Evolutionary conservation across 768 basidiomycete genomes (phyloP).

Genomic region (Hypsizygus marmoreus): DNA sequence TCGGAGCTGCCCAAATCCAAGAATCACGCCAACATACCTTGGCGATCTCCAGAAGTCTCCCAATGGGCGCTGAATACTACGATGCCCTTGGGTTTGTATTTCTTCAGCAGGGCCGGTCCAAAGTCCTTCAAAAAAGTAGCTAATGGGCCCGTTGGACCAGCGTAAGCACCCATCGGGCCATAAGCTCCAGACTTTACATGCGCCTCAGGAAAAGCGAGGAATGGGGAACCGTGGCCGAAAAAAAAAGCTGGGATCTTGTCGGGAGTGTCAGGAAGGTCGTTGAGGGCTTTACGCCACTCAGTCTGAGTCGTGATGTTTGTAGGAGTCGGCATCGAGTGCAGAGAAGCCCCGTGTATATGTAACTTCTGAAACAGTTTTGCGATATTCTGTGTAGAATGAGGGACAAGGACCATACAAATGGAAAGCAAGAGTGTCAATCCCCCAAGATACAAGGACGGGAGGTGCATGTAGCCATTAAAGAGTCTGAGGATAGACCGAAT

Average conservation of each 20-base stretch:
- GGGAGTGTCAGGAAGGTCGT: slow-evolving; percentile 55
- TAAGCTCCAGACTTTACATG: slow-evolving; percentile 16
- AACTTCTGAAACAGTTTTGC: background rate
- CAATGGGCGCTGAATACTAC: slow-evolving; percentile 85
- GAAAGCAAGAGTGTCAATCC: slow-evolving; percentile 6
- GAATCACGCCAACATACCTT: slow-evolving; percentile 42
- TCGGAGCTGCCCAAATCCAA: background rate
- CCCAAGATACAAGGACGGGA: slow-evolving; percentile 4
- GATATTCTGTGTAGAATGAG: background rate
- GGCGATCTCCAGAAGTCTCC: slow-evolving; percentile 62
- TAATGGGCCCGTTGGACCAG: slow-evolving; percentile 55
- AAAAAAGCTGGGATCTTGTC: slow-evolving; percentile 75
- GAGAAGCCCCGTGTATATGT: background rate
- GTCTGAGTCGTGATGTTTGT: slow-evolving; percentile 35
- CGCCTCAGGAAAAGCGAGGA: slow-evolving; percentile 46
- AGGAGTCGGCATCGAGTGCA: slow-evolving; percentile 9
- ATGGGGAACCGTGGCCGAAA: slow-evolving; percentile 70
- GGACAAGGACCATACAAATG: slow-evolving; percentile 7
- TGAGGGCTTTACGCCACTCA: slow-evolving; percentile 55
- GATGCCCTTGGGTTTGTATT: slow-evolving; percentile 78
- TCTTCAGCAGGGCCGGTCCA: slow-evolving; percentile 61
- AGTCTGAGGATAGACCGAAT: background rate
- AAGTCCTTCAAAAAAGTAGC: slow-evolving; percentile 64
- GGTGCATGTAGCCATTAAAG: slow-evolving; percentile 2
- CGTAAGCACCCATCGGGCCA: slow-evolving; percentile 25